phyloP scores from a whole-genome alignment of 2,329 filamentous ascomycete genomes.

The Verticillium longisporum region DNA sequence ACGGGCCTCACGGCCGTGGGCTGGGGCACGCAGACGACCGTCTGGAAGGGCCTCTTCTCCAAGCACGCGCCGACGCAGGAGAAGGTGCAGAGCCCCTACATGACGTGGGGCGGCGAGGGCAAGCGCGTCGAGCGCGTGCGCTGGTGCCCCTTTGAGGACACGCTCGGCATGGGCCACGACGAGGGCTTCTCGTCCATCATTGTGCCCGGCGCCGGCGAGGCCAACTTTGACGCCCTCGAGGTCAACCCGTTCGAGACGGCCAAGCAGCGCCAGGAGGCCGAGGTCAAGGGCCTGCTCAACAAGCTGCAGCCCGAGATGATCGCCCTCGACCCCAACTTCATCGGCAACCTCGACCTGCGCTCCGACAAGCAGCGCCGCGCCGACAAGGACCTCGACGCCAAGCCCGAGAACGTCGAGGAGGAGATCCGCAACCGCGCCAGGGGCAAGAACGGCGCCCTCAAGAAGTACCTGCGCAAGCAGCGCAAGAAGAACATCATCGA shows the following conservation, averaged over 20 bases:
- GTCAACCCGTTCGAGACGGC: constrained; percentile 90
- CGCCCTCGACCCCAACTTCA: constrained; percentile 82
- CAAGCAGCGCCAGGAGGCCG: constrained; percentile 87
- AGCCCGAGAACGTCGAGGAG: constrained; percentile 48
- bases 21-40: constrained; percentile 80
- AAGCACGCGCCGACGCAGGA: constrained; percentile 64
- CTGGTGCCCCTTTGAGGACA: constrained; percentile 94
- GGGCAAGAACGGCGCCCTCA: constrained; percentile 82
- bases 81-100: constrained; percentile 82
- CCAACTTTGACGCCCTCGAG: constrained; percentile 92
- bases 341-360: constrained; percentile 79
- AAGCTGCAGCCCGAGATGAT: constrained; percentile 98
- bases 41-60: constrained; percentile 88
- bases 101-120: constrained; percentile 87
- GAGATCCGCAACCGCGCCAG: constrained; percentile 70
- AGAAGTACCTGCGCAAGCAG: constrained; percentile 88
- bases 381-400: constrained; percentile 74
- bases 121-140: constrained; percentile 70
- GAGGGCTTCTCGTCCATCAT: constrained; percentile 84
- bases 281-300: constrained; percentile 85
- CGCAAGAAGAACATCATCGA: constrained; percentile 91
- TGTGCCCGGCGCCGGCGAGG: constrained; percentile 89
- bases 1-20: constrained; percentile 81
- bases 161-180: constrained; percentile 79
- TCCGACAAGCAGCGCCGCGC: constrained; percentile 70